Conservation (phyloP, 2,329 filamentous ascomycete species). For the Gnomoniopsis smithogilvyi region DNA sequence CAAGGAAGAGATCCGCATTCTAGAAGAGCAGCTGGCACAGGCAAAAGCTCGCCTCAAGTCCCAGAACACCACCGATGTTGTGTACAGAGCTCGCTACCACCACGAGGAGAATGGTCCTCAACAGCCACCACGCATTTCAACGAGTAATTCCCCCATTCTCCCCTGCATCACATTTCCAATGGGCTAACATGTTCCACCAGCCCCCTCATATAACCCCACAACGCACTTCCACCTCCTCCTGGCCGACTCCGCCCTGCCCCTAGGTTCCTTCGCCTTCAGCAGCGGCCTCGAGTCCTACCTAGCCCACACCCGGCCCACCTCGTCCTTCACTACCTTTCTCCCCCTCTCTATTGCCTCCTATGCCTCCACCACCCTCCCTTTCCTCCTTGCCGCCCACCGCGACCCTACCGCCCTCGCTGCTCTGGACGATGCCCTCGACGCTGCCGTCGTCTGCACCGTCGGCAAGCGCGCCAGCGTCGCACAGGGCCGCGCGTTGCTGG, state of each 20-base stretch:
- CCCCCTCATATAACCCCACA: constrained; percentile 20
- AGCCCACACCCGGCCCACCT: constrained; percentile 54
- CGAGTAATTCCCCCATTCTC: not conserved
- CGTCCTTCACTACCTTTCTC: constrained; percentile 64
- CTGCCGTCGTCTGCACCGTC: constrained; percentile 74
- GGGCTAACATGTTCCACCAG: constrained; percentile 12
- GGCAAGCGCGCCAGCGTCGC: constrained; percentile 71
- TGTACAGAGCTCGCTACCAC: constrained; percentile 19
- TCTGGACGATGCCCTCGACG: constrained; percentile 75
- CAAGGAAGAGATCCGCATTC: constrained; percentile 53
- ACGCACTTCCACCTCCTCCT: constrained; percentile 72
- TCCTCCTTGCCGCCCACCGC: constrained; percentile 66
- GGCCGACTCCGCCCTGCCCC: constrained; percentile 75
- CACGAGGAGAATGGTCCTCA: constrained; percentile 17
- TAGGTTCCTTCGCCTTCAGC: constrained; percentile 86
- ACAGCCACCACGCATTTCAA: constrained; percentile 16
- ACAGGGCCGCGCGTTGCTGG: constrained; percentile 71
- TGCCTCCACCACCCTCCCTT: constrained; percentile 70
- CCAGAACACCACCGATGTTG: constrained; percentile 30
- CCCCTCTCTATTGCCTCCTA: constrained; percentile 67
- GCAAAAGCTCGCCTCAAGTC: constrained; percentile 41
- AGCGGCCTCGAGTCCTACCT: constrained; percentile 80
- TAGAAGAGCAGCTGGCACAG: constrained; percentile 44
- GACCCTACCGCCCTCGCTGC: constrained; percentile 45
- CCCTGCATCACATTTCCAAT: not conserved